Evolutionary conservation across 1,284 basidiomycete genomes (phyloP).

Genomic region (Trichosporon ovoides): DNA sequence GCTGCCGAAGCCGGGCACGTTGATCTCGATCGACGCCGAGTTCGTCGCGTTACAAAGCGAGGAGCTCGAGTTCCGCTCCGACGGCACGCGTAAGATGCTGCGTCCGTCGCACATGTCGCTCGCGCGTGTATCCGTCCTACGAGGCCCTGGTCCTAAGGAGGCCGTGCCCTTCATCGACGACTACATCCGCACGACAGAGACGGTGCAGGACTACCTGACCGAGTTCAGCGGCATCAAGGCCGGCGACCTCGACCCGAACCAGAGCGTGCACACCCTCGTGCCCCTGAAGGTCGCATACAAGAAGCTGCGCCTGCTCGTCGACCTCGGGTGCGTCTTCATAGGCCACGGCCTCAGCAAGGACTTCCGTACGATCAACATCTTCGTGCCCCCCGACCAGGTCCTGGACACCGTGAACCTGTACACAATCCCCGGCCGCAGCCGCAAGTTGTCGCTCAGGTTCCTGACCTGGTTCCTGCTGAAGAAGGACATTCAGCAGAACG

Average conservation of each 20-base stretch:
- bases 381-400: slow-evolving; percentile 89
- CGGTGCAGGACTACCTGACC: slow-evolving; percentile 92
- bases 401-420: slow-evolving; percentile 96
- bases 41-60: slow-evolving; percentile 98
- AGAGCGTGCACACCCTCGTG: slow-evolving; percentile 82
- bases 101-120: slow-evolving; percentile 85
- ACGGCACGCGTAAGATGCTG: slow-evolving; percentile 87
- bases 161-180: slow-evolving; percentile 95
- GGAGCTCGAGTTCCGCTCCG: slow-evolving; percentile 89
- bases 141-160: slow-evolving; percentile 72
- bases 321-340: slow-evolving; percentile 92
- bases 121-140: slow-evolving; percentile 88
- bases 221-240: slow-evolving; percentile 93
- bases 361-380: slow-evolving; percentile 97
- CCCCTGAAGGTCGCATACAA: slow-evolving; percentile 96
- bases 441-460: slow-evolving; percentile 88
- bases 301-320: slow-evolving; percentile 87
- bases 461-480: slow-evolving; percentile 87
- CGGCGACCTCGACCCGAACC: slow-evolving; percentile 82
- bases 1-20: slow-evolving; percentile 73
- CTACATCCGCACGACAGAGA: slow-evolving; percentile 91
- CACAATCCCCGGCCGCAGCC: slow-evolving; percentile 71
- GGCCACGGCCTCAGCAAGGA: slow-evolving; percentile 99
- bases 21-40: slow-evolving; percentile 94
- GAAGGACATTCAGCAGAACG: slow-evolving; percentile 85